Base-by-base conservation (phyloP, 176 grass and related monocot genomes). In the Thalia dealbata region DNA sequence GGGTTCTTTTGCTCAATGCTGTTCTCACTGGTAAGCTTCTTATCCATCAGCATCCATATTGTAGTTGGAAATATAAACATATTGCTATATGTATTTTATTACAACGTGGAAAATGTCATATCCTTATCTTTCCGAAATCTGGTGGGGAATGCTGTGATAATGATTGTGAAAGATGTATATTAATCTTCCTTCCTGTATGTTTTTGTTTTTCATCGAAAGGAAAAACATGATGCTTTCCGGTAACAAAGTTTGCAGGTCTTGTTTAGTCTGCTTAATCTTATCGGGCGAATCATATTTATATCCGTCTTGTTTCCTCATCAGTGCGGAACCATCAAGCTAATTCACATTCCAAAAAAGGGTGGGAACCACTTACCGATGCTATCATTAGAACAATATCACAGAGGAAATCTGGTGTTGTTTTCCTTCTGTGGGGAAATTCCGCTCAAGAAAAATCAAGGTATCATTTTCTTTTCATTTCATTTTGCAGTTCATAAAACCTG, bases 341-440 rank as follows among this genome's bases (percentile, higher is more conserved):
- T 72, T 99, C 95, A 46, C 95, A 99, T 73, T 87, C 90, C 21
- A 99, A 99, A 83, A 93, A 91, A 88, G 90, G 95, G 32, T 99
- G 95, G 95, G 95, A 99, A 19, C 85, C 89, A 73, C 91, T 99
- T 81, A 93, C 95, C 30, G 95, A 99, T 88, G 78, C 77, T 70
- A 85, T 93, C 15, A 99, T 99, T 60, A 86, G 89, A 74, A 88
- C 95, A 69, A 83, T 93, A 78, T 99, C 90, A n/a, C 65, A 78
- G 67, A 92, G 93, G 90, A 99, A 85, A 83, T 81, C 87, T 65
- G 90, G 87, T 64, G 56, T 93, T 23, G 79, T 93, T 0, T 99
- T 99, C 83, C 81, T 99, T 83, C 95, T 99, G 14, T 99, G 95
- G 90, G 95, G 90, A 85, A 99, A 99, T 75, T 99, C 87, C 59